Conservation (phyloP, 495 filamentous ascomycete species). For the Neurospora sp. region DNA sequence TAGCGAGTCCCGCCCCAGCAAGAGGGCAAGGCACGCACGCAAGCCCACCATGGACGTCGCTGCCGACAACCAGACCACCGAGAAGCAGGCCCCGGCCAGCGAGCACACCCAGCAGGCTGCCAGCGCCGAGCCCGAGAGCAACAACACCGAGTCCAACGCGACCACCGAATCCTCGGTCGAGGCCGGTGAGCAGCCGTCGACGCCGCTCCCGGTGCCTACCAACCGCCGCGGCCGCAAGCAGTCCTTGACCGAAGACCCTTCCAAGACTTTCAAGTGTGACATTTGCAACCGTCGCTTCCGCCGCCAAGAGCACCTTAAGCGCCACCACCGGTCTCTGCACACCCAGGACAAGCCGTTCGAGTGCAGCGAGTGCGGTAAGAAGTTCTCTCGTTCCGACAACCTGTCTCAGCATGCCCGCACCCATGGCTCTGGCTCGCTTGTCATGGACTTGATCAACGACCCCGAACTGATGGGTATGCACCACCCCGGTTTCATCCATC, state of each 20-base stretch:
- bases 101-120: not conserved
- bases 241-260: slow-evolving; percentile 93
- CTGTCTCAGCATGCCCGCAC: slow-evolving; percentile 92
- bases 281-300: slow-evolving; percentile 95
- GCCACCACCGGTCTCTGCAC: slow-evolving; percentile 96
- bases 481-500: slow-evolving; percentile 9
- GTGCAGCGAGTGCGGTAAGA: slow-evolving; percentile 95
- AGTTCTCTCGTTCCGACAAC: slow-evolving; percentile 97
- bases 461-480: slow-evolving; percentile 34
- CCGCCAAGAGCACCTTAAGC: slow-evolving; percentile 96
- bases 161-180: slow-evolving; percentile 17
- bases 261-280: slow-evolving; percentile 95
- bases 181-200: slow-evolving; percentile 18
- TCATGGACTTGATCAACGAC: slow-evolving; percentile 81
- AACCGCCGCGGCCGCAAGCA: slow-evolving; percentile 97
- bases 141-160: slow-evolving; percentile 18
- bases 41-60: slow-evolving; percentile 38
- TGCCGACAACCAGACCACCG: slow-evolving; percentile 31
- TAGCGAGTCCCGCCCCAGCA: not conserved
- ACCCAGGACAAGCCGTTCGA: slow-evolving; percentile 98
- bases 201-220: slow-evolving; percentile 50
- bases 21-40: slow-evolving; percentile 17
- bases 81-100: slow-evolving; percentile 23
- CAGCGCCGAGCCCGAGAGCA: slow-evolving; percentile 3
- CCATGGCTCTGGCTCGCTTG: slow-evolving; percentile 79